phyloP scores from a whole-genome alignment of 345 rosid species.

The Jatropha curcas region DNA sequence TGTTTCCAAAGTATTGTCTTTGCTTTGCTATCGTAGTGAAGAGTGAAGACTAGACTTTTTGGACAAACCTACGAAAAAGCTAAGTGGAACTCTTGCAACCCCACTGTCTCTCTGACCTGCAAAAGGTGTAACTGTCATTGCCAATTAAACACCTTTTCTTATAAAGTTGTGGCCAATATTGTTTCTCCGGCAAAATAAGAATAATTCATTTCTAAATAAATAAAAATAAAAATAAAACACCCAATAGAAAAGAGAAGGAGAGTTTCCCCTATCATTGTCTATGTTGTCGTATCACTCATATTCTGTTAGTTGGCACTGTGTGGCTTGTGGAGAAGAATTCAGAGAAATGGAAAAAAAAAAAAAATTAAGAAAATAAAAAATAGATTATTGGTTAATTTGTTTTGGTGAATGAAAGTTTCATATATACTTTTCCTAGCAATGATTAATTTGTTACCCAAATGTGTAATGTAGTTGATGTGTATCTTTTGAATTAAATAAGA shows the following conservation, averaged over 20 bases:
- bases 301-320: neutral
- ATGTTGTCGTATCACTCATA: neutral
- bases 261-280: neutral
- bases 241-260: neutral
- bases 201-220: neutral
- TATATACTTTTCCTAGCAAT: neutral
- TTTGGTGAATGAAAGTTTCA: no score
- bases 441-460: neutral
- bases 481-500: no score
- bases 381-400: no score
- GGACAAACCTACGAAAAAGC: slow-evolving; percentile 20
- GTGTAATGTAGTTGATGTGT: neutral
- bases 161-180: slow-evolving; percentile 35
- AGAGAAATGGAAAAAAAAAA: no score
- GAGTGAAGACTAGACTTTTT: neutral
- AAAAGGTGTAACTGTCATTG: slow-evolving; percentile 2
- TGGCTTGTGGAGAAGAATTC: neutral
- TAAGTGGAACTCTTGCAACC: slow-evolving; percentile 11
- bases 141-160: slow-evolving; percentile 12
- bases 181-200: slow-evolving; percentile 33
- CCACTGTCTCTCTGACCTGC: slow-evolving; percentile 1
- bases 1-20: neutral
- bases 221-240: neutral
- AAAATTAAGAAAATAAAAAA: no score
- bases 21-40: neutral